Percentiles rank a stretch among this genome's conserved stretches.
phyloP scores from a whole-genome alignment of 352 stramenopile genomes.

The Globisporangium yorkense region DNA sequence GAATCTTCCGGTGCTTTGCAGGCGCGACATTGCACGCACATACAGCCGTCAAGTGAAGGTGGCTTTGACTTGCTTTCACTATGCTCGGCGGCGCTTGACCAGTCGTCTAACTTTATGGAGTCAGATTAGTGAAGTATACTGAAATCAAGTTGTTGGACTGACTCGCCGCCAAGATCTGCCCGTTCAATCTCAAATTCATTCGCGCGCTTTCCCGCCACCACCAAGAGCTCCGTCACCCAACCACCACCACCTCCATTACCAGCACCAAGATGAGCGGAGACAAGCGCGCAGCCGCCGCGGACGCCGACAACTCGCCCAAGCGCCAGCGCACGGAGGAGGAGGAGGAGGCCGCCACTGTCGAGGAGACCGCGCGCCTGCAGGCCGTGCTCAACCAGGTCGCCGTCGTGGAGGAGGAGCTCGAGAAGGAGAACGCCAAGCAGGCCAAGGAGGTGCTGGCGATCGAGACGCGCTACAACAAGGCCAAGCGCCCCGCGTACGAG shows the following conservation, averaged over 20 bases:
- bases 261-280: neutral
- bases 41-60: too few relatives aligned
- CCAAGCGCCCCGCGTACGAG: conserved; percentile 56
- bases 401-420: conserved; percentile 55
- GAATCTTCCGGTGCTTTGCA: neutral
- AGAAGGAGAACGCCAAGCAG: conserved; percentile 59
- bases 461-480: conserved; percentile 72
- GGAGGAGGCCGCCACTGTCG: conserved; percentile 12
- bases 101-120: too few relatives aligned
- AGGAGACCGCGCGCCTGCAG: conserved; percentile 42
- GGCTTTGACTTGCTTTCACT: neutral
- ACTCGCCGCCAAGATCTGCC: neutral
- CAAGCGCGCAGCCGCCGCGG: conserved; percentile 24
- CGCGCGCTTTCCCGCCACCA: neutral
- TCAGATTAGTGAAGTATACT: too few relatives aligned
- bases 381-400: conserved; percentile 45
- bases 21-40: neutral
- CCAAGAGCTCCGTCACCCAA: neutral
- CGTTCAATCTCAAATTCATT: neutral
- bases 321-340: conserved; percentile 65
- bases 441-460: conserved; percentile 61
- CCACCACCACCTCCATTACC: neutral
- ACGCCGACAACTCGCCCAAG: conserved; percentile 57
- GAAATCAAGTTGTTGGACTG: too few relatives aligned
- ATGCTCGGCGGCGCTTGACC: neutral